Evolutionary conservation across 805 yeast genomes (phyloP), one percentile per base, ranked within the genome.

Genomic region (Cyberlindnera meyerae): DNA sequence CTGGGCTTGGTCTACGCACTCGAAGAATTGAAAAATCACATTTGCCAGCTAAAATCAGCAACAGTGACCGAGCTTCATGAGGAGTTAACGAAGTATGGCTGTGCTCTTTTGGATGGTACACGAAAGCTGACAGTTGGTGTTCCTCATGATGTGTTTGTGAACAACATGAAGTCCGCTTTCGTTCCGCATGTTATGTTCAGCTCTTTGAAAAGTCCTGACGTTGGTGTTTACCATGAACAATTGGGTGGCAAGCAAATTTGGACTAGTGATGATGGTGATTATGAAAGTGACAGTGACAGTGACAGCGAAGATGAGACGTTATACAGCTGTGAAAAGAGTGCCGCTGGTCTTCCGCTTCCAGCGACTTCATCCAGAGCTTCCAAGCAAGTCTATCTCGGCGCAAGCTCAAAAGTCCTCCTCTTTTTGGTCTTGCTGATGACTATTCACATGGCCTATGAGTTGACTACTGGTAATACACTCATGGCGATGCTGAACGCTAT

Each of bases 141-240:
- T n/a, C 44, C 44, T 8, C 45, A 45, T 21, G 39, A 43, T 13
- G 39, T 45, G 6, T 33, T 27, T 29, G 16, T 45, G 13, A 27
- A 34, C 16, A 40, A 36, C 27, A 16, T 45, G 27, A 40, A 29
- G 18, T 13, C 34, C 3, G 20, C 26, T 11, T 37, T 39, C 13
- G 34, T 39, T 8, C 29, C 7, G 12, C 44, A 44, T 15, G n/a
- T 44, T 18, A 40, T 41, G 27, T 44, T 39, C 28, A 45, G 39
- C 12, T 43, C 35, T 6, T 14, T 25, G 3, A 38, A 37, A 27
- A 27, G 18, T n/a, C n/a, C n/a, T n/a, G n/a, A n/a, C n/a, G n/a
- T n/a, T n/a, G n/a, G n/a, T n/a, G n/a, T n/a, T n/a, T n/a, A n/a
- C n/a, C n/a, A n/a, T n/a, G n/a, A n/a, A n/a, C n/a, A n/a, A n/a